Percentiles rank a stretch among this genome's conserved stretches.
Evolutionary conservation across 176 grass and related monocot species (phyloP).

Genomic region (Ananas comosus): DNA sequence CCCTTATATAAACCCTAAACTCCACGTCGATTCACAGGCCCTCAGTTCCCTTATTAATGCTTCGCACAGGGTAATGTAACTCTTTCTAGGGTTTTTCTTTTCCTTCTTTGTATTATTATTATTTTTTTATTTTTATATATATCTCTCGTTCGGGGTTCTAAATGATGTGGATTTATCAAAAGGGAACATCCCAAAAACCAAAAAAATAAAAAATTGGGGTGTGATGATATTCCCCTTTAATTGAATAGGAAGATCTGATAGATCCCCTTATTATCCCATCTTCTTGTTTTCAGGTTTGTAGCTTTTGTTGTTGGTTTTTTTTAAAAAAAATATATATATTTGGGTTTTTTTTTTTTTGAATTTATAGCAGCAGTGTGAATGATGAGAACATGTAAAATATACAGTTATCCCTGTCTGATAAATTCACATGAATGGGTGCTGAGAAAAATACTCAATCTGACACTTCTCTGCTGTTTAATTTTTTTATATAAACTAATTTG

Average conservation of each 20-base stretch:
- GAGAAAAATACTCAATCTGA: conserved; percentile 41
- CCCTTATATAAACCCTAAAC: neutral
- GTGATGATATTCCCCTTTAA: conserved; percentile 34
- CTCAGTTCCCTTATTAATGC: neutral
- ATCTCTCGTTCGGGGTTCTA: conserved; percentile 22
- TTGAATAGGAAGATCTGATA: conserved; percentile 78
- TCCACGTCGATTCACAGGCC: neutral
- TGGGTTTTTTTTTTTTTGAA: too few species aligned
- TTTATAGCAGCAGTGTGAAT: conserved; percentile 22
- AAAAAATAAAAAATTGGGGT: neutral
- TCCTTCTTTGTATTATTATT: neutral
- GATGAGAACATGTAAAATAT: conserved; percentile 45
- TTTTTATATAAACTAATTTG: neutral
- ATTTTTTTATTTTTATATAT: neutral
- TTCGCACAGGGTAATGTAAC: neutral
- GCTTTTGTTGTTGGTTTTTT: neutral
- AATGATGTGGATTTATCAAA: conserved; percentile 30
- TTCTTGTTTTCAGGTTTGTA: neutral
- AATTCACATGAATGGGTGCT: conserved; percentile 46
- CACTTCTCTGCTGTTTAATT: neutral
- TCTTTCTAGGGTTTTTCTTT: neutral
- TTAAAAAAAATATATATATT: too few species aligned
- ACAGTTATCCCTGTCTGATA: conserved; percentile 91
- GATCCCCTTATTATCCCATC: neutral
- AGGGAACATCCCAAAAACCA: conserved; percentile 5